phyloP scores from a whole-genome alignment of 257 asterid species.

The Ajuga chamaepitys region DNA sequence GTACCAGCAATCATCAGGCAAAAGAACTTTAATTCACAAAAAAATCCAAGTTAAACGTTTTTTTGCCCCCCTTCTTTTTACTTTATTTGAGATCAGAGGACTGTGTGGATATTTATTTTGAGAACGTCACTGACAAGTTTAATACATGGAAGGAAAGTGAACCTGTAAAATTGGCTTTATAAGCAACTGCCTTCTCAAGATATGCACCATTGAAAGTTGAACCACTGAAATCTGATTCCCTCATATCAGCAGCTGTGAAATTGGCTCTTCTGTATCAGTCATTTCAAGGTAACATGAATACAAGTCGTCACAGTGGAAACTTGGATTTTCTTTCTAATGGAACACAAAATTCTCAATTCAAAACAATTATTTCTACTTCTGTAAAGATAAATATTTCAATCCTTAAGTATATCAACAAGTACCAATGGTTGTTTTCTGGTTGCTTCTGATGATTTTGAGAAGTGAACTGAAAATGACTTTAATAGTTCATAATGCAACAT shows the following conservation, averaged over 20 bases:
- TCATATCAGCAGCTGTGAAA: slow-evolving; percentile 97
- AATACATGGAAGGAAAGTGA: neutral
- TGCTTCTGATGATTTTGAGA: too few relatives aligned
- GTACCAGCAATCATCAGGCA: too few relatives aligned
- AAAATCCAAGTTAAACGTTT: neutral
- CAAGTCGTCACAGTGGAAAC: slow-evolving; percentile 16
- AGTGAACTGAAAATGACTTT: too few relatives aligned
- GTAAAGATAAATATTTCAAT: too few relatives aligned
- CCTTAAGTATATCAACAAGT: too few relatives aligned
- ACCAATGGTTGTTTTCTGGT: neutral
- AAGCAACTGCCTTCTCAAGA: slow-evolving; percentile 95
- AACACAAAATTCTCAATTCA: too few relatives aligned
- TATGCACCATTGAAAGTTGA: slow-evolving; percentile 92
- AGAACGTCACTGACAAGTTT: neutral
- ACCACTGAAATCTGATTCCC: slow-evolving; percentile 94
- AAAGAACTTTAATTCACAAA: neutral
- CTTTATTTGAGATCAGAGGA: neutral
- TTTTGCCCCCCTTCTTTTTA: too few relatives aligned
- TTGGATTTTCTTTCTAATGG: neutral
- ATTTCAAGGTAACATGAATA: slow-evolving; percentile 33
- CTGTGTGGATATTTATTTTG: neutral
- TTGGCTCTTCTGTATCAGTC: slow-evolving; percentile 83
- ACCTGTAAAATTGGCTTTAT: slow-evolving; percentile 82
- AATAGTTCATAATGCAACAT: neutral
- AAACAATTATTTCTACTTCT: neutral